Conservation (phyloP, 352 stramenopile genomes). For the Globisporangium parvum region DNA sequence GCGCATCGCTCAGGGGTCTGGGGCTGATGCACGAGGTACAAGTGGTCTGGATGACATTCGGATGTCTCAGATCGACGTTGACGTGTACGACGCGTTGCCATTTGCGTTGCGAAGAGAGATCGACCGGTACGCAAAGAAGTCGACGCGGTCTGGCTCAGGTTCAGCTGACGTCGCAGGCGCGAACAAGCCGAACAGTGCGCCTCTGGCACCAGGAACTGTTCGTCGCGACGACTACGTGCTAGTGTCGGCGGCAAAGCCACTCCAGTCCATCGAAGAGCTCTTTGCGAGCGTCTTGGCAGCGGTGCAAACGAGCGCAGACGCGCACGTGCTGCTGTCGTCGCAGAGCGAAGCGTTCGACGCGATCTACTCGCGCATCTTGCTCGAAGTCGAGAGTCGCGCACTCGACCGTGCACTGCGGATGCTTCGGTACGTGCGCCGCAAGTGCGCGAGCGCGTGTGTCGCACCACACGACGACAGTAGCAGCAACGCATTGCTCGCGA, state of each 20-base stretch:
- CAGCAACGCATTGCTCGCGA: slow-evolving; percentile 3
- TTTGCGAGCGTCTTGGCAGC: slow-evolving; percentile 24
- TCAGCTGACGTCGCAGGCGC: neutral
- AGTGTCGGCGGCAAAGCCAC: neutral
- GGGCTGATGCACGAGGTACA: neutral
- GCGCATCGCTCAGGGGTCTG: neutral
- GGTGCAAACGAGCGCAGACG: neutral
- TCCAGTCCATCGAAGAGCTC: slow-evolving; percentile 54
- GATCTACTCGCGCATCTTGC: slow-evolving; percentile 65
- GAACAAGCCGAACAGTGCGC: too few relatives aligned
- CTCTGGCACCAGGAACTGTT: neutral
- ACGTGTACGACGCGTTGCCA: slow-evolving; percentile 70
- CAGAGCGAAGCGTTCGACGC: slow-evolving; percentile 45
- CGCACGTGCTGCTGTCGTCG: neutral
- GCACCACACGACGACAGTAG: neutral
- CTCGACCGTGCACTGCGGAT: slow-evolving; percentile 59
- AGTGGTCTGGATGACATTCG: slow-evolving; percentile 60
- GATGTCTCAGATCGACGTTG: slow-evolving; percentile 73
- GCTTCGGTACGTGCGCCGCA: slow-evolving; percentile 66
- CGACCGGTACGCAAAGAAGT: slow-evolving; percentile 52
- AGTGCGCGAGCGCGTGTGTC: slow-evolving; percentile 27
- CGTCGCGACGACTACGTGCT: neutral
- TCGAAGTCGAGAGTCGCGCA: slow-evolving; percentile 55
- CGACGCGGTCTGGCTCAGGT: neutral
- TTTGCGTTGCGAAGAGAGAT: slow-evolving; percentile 66